Evolutionary conservation across 768 basidiomycete genomes (phyloP).

Genomic region (Xerocomellus chrysenteron): DNA sequence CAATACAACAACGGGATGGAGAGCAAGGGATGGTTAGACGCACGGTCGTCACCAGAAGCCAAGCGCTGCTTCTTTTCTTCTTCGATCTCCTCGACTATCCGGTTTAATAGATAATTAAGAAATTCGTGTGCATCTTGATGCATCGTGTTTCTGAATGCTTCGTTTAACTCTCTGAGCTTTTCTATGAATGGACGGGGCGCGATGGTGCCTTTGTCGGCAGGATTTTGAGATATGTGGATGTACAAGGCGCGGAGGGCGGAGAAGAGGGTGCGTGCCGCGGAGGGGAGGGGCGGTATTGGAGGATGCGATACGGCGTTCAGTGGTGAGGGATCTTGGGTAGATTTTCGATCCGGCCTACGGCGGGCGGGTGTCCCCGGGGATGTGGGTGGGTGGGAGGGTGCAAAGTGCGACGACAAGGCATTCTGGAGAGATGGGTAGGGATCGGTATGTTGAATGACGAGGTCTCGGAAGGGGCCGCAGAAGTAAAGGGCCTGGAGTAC

Average conservation of each 20-base stretch:
- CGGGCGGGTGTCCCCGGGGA: slow-evolving; percentile 38
- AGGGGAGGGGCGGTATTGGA: slow-evolving; percentile 47
- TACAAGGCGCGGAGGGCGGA: slow-evolving; percentile 94
- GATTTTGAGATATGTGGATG: slow-evolving; percentile 75
- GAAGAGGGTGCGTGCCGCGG: slow-evolving; percentile 74
- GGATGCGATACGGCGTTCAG: slow-evolving; percentile 28
- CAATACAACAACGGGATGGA: slow-evolving; percentile 5
- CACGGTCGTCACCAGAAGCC: slow-evolving; percentile 62
- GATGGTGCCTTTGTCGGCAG: slow-evolving; percentile 77
- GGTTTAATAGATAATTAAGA: slow-evolving; percentile 90
- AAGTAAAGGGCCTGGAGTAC: slow-evolving; percentile 97
- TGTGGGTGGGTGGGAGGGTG: slow-evolving; percentile 20
- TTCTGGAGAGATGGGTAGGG: slow-evolving; percentile 41
- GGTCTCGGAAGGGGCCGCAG: slow-evolving; percentile 89
- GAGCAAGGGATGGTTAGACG: slow-evolving; percentile 32
- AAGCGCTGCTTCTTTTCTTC: slow-evolving; percentile 54
- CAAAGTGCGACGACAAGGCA: slow-evolving; percentile 26
- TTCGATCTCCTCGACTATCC: slow-evolving; percentile 90
- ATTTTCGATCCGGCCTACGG: slow-evolving; percentile 59
- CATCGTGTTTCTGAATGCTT: slow-evolving; percentile 84
- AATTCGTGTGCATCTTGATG: slow-evolving; percentile 99
- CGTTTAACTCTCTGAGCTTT: slow-evolving; percentile 91
- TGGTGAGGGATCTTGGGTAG: slow-evolving; percentile 35
- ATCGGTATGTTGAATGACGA: slow-evolving; percentile 72
- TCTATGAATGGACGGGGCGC: slow-evolving; percentile 90